Percentiles rank a stretch among this genome's conserved stretches.
phyloP scores from a whole-genome alignment of 768 basidiomycete genomes.

The Pleurotus sapidus region DNA sequence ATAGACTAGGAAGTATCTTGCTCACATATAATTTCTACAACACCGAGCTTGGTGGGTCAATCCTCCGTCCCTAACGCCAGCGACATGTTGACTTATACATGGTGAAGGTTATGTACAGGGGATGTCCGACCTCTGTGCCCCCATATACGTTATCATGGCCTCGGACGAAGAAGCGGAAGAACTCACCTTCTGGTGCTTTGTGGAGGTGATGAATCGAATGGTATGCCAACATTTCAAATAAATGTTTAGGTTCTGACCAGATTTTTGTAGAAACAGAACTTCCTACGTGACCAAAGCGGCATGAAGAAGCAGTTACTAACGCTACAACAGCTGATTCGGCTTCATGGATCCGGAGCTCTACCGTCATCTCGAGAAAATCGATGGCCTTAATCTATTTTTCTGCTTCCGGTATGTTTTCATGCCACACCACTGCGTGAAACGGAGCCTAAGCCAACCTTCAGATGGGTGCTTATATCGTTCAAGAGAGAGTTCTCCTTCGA shows the following conservation, averaged over 20 bases:
- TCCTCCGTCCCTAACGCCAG: background rate
- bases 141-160: conserved; percentile 88
- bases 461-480: conserved; percentile 91
- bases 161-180: conserved; percentile 65
- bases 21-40: conserved; percentile 92
- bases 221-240: conserved; percentile 38
- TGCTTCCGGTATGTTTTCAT: conserved; percentile 80
- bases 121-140: conserved; percentile 95
- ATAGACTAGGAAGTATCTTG: conserved; percentile 80
- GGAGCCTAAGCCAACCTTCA: conserved; percentile 20
- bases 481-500: conserved; percentile 96
- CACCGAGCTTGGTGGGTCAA: conserved; percentile 73
- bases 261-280: conserved; percentile 78
- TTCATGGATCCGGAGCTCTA: conserved; percentile 97
- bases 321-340: conserved; percentile 83
- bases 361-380: conserved; percentile 88
- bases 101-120: conserved; percentile 90
- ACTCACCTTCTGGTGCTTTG: conserved; percentile 95
- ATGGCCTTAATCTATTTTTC: conserved; percentile 93
- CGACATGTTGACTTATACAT: conserved; percentile 4
- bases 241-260: background rate
- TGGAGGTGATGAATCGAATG: conserved; percentile 93
- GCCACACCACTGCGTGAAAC: too few species aligned
- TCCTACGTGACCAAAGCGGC: conserved; percentile 93
- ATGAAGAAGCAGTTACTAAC: conserved; percentile 94